phyloP scores from a whole-genome alignment of 2,329 filamentous ascomycete species.

The Xylariaceae sp. region DNA sequence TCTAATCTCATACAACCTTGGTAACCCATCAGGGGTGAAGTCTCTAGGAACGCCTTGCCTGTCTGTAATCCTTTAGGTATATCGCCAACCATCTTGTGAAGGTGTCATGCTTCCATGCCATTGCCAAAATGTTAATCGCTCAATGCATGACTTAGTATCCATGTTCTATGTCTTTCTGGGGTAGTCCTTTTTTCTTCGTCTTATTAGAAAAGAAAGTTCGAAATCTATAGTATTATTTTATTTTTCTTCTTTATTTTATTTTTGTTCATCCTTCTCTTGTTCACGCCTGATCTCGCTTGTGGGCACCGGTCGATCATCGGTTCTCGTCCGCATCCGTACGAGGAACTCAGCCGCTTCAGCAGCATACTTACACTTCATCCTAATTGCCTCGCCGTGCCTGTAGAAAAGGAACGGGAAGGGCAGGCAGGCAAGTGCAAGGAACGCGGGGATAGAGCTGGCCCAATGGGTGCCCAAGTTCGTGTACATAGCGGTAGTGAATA shows the following conservation, averaged over 20 bases:
- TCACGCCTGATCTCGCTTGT: background rate
- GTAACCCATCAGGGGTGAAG: background rate
- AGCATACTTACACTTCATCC: slow-evolving; percentile 70
- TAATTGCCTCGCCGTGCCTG: slow-evolving; percentile 67
- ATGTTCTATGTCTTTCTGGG: no score
- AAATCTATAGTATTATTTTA: no score
- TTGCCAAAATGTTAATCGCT: background rate
- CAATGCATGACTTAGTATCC: slow-evolving; percentile 1
- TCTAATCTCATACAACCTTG: background rate
- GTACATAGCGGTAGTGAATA: slow-evolving; percentile 62
- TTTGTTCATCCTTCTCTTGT: background rate
- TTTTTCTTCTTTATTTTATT: background rate
- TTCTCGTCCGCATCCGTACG: slow-evolving; percentile 13
- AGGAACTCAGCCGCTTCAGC: slow-evolving; percentile 64
- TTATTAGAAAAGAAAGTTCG: no score
- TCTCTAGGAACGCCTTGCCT: background rate
- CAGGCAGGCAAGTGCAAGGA: slow-evolving; percentile 71
- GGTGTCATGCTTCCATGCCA: background rate
- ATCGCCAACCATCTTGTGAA: background rate
- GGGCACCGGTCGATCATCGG: slow-evolving; percentile 42
- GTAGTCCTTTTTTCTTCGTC: no score
- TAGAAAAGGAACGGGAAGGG: slow-evolving; percentile 79
- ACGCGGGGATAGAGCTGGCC: slow-evolving; percentile 74
- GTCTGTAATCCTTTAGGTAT: background rate
- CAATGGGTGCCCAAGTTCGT: slow-evolving; percentile 70